These are phyloP conservation scores for Cladophialophora carrionii DNA, from an alignment of 2,329 filamentous ascomycete species.

Conservation along the genomic window DNA sequence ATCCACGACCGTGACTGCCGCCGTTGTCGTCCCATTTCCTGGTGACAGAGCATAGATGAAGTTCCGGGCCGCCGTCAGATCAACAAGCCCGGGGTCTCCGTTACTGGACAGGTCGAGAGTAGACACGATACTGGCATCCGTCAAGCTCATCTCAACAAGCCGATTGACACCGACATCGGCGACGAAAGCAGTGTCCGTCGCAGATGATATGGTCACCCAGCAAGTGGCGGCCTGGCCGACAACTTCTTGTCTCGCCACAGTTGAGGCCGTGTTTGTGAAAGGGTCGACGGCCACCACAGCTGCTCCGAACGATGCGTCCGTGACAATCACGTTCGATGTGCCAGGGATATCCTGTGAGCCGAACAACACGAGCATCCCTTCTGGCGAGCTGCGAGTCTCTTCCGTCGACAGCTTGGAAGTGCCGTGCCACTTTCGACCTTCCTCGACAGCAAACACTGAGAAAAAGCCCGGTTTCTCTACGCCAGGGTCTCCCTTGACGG, in stretches of 20 bases:
- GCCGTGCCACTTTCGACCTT: conserved; percentile 22
- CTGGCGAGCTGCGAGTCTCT: conserved; percentile 50
- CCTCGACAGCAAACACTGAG: conserved; percentile 54
- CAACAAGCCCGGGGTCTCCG: conserved; percentile 59
- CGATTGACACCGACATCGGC: conserved; percentile 59
- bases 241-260: conserved; percentile 47
- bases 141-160: conserved; percentile 60
- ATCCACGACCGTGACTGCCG: conserved; percentile 49
- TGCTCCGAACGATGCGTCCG: conserved; percentile 63
- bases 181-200: conserved; percentile 60
- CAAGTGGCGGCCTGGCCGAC: conserved; percentile 60
- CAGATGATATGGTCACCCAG: conserved; percentile 58
- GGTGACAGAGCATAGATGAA: conserved; percentile 63
- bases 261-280: conserved; percentile 40
- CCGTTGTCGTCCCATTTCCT: conserved; percentile 51
- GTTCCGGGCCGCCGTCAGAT: conserved; percentile 56
- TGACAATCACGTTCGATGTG: conserved; percentile 55
- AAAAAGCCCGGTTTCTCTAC: conserved; percentile 62
- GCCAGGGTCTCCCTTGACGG: conserved; percentile 63
- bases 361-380: conserved; percentile 62
- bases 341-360: conserved; percentile 55
- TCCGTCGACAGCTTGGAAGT: conserved; percentile 30
- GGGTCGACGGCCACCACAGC: conserved; percentile 54
- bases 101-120: conserved; percentile 51
- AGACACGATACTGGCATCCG: conserved; percentile 54